Conservation (phyloP, 2,329 filamentous ascomycete genomes). For the Emmonsiellopsis sp. region DNA sequence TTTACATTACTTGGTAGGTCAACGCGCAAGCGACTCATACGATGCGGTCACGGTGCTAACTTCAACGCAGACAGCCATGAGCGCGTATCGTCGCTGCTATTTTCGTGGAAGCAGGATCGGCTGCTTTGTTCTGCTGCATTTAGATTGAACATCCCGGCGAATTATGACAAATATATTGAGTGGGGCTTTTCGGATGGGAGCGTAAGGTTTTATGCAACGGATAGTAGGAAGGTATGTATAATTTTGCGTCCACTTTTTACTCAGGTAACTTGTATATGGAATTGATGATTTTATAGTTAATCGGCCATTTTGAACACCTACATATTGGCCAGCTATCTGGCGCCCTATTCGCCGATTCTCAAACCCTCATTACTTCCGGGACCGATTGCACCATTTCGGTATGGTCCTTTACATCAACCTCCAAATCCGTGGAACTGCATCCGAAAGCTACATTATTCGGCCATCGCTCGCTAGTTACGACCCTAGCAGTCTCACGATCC, state of each 20-base stretch:
- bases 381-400: slow-evolving; percentile 86
- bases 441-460: slow-evolving; percentile 78
- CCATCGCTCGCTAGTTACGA: slow-evolving; percentile 73
- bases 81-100: slow-evolving; percentile 67
- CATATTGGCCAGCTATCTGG: slow-evolving; percentile 84
- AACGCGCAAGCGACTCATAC: not conserved
- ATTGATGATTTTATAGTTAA: slow-evolving; percentile 35
- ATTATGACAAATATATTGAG: slow-evolving; percentile 83
- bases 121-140: slow-evolving; percentile 77
- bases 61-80: slow-evolving; percentile 55
- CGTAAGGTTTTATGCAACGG: slow-evolving; percentile 79
- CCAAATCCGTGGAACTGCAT: slow-evolving; percentile 67
- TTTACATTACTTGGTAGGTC: slow-evolving; percentile 62
- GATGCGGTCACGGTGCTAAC: slow-evolving; percentile 4
- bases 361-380: slow-evolving; percentile 82
- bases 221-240: slow-evolving; percentile 58
- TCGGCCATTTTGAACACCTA: slow-evolving; percentile 86
- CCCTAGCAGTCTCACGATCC: slow-evolving; percentile 74
- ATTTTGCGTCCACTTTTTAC: not conserved
- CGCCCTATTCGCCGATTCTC: slow-evolving; percentile 77
- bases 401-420: slow-evolving; percentile 58
- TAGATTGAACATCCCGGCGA: slow-evolving; percentile 74
- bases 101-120: slow-evolving; percentile 69
- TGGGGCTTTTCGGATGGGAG: slow-evolving; percentile 95
- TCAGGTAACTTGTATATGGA: not conserved